Base-by-base conservation (phyloP, 2,329 filamentous ascomycete species). In the Cordyceps cicadae region DNA sequence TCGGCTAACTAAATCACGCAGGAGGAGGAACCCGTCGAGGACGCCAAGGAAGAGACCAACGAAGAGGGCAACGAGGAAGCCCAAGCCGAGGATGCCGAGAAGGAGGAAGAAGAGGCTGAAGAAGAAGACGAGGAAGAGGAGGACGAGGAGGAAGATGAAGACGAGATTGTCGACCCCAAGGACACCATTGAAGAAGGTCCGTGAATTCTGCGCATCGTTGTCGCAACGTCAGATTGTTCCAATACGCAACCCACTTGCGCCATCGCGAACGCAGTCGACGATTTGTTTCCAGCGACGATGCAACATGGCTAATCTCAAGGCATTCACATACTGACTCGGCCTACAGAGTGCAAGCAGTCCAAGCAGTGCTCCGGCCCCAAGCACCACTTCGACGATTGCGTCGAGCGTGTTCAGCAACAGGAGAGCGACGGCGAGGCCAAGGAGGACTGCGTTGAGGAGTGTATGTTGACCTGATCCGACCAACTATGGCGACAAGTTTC, bases 361-460 rank as follows among this genome's bases (percentile, higher is more conserved):
- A 83, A 88, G 76, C 81, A 89, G 77, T 99, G 94, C 79, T 82
- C 87, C 64, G 87, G 88, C 63, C 84, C 85, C 73, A 99, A 97
- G 87, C 93, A 97, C 83, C 94, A 99, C 84, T 97, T 89, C 76
- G 93, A 97, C 67, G 91, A 97, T 80, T 99, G 94, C 76, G 92
- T 93, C 69, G 92, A 96, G 85, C 92, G 94, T 70, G 94, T 99
- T 69, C 70, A 75, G 62, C 67, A 75, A 68, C 74, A 75, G 65
- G 85, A 91, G 71, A 84, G 88, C 68, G 83, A 87, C 66, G 86
- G 88, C 69, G 87, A 81, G 60, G 80, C 87, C 70, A 86, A 89
- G 71, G 94, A 99, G 84, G 92, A 97, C 81, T 99, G 94, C 72
- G 91, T 97, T 68, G 94, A 99, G 83, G 94, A 99, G 83, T 99